Base-by-base conservation (phyloP, 1,284 basidiomycete genomes). In the Bondarzewia mesenterica region DNA sequence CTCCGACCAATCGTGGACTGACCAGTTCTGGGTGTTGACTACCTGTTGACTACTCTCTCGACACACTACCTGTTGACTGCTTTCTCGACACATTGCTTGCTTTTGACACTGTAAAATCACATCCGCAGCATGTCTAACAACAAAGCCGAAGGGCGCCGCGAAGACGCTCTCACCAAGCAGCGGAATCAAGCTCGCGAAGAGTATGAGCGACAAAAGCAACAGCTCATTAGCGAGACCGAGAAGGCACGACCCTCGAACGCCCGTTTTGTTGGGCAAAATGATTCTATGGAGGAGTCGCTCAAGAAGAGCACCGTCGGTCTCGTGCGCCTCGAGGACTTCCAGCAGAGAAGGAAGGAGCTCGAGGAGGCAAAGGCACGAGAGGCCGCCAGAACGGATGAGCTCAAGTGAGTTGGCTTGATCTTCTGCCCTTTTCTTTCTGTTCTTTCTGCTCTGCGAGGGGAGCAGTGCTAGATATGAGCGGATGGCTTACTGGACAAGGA, bases 241-340 rank as follows among this genome's bases (percentile, higher is more conserved):
- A 89, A 91, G 66, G 77, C 87, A 52, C 80, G 88, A 48, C 82
- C 88, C 5, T 89, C 89, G 0, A 70, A 78, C 1, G 86, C 89
- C 60, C 89, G 93, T 49, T 99, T 99, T 65, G 86, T 94, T 18
- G 88, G 89, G 4, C 91, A 96, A 65, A 85, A 91, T 66, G 95
- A 98, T 63, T 92, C 88, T 4, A 84, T 98, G 73, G 95, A 98
- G 63, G 96, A 99, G 51, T 79, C 80, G 10, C 76, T 99, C 46
- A 98, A 97, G 73, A 80, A 93, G 60, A 87, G 78, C 44, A 99
- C 96, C 0, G 82, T 99, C 49, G 96, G 96, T 57, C 78, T 99
- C 14, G 94, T 99, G 2, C 82, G 78, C 51, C 75, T 98, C 7
- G 89, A 95, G 59, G 96, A 98, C 43, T 99, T 99, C 58, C 88